These are phyloP conservation scores for Tuber indicum DNA, from an alignment of 495 filamentous ascomycete species.

Conservation along the genomic window DNA sequence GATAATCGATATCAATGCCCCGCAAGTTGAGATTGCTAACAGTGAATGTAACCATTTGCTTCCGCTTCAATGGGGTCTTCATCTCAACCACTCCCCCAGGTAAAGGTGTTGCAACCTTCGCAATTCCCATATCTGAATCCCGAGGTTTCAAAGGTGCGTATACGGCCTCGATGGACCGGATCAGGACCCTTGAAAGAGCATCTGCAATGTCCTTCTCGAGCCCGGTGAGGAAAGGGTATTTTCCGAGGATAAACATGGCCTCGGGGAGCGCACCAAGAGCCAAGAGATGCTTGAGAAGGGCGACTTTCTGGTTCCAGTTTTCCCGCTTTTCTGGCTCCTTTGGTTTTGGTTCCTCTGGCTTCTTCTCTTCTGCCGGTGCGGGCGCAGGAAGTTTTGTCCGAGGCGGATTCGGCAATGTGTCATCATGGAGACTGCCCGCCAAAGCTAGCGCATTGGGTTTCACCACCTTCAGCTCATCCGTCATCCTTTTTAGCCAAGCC, in stretches of 20 bases:
- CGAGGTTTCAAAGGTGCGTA: conserved; percentile 53
- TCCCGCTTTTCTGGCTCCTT: conserved; percentile 57
- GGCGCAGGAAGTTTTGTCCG: conserved; percentile 22
- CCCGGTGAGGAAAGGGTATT: conserved; percentile 84
- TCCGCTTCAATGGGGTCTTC: conserved; percentile 33
- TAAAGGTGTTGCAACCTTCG: conserved; percentile 28
- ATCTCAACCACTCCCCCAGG: conserved; percentile 33
- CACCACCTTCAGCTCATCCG: conserved; percentile 65
- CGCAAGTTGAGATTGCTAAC: conserved; percentile 38
- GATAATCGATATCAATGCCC: conserved; percentile 50
- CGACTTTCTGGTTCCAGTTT: conserved; percentile 68
- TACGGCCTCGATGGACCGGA: conserved; percentile 67
- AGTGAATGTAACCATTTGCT: conserved; percentile 41
- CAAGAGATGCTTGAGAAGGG: conserved; percentile 75
- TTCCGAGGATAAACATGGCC: conserved; percentile 82
- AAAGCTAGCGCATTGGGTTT: conserved; percentile 78
- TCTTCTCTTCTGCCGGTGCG: conserved; percentile 16
- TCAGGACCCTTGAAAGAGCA: conserved; percentile 75
- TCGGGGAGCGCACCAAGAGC: conserved; percentile 90
- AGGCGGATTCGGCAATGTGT: conserved; percentile 55
- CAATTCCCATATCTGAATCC: conserved; percentile 38
- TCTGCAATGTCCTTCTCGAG: conserved; percentile 68
- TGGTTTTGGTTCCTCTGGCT: conserved; percentile 43
- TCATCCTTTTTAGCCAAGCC: conserved; percentile 66
- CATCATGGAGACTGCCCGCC: conserved; percentile 82